These are phyloP conservation scores for Flaveria trinervia DNA, from an alignment of 129 eudicot genomes.

Conservation along the genomic window DNA sequence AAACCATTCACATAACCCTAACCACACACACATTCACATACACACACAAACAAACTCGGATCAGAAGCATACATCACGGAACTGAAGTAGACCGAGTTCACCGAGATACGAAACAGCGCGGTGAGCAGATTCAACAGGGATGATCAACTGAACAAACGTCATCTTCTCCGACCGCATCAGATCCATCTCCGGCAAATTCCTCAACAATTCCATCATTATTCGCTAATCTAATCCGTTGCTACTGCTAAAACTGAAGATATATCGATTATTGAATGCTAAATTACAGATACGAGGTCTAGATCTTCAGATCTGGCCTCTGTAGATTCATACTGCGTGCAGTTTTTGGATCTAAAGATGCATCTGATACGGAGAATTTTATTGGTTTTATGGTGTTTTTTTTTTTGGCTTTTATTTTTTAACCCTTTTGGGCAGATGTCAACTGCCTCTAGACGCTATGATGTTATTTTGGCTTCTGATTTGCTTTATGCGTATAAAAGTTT, in stretches of 20 bases:
- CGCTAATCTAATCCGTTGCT: constrained; percentile 15
- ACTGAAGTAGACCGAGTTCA: constrained; percentile 88
- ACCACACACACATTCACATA: background rate
- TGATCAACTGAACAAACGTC: constrained; percentile 77
- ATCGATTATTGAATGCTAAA: constrained; percentile 3
- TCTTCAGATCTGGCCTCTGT: constrained; percentile 51
- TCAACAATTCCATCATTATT: constrained; percentile 64
- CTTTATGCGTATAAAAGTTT: constrained; percentile 19
- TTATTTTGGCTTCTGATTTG: background rate
- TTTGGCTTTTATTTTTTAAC: constrained; percentile 2
- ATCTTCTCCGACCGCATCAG: constrained; percentile 99
- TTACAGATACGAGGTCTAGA: constrained; percentile 24
- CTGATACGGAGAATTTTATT: constrained; percentile 28
- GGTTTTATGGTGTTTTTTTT: constrained; percentile 1
- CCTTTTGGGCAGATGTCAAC: constrained; percentile 33
- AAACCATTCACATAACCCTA: constrained; percentile 5
- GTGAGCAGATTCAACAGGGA: constrained; percentile 95
- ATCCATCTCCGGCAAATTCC: constrained; percentile 87
- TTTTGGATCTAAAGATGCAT: constrained; percentile 32
- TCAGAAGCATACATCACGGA: constrained; percentile 62
- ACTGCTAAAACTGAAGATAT: constrained; percentile 21
- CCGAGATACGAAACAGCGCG: constrained; percentile 93
- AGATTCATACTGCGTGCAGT: constrained; percentile 32
- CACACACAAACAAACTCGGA: constrained; percentile 15
- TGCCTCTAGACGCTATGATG: constrained; percentile 8